phyloP scores from a whole-genome alignment of 1,139 yeast species.

The Kodamaea alishanica region DNA sequence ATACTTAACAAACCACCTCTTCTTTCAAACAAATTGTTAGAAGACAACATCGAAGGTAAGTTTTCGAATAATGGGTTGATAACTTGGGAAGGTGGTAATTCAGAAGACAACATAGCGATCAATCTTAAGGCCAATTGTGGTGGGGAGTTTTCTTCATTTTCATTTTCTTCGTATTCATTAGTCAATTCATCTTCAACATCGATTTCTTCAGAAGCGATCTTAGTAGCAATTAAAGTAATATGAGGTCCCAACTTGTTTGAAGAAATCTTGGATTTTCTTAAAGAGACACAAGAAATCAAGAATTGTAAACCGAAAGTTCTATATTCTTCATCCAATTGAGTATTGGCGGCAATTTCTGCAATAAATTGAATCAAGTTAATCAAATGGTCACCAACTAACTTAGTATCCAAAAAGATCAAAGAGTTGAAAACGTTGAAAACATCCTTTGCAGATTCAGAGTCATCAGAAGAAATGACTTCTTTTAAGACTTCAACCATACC shows the following conservation, averaged over 20 bases:
- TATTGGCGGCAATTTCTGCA: slow-evolving; percentile 70
- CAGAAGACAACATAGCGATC: slow-evolving; percentile 72
- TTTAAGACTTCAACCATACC: slow-evolving; percentile 78
- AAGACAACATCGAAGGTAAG: slow-evolving; percentile 57
- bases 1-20: slow-evolving; percentile 83
- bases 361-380: slow-evolving; percentile 67
- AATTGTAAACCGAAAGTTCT: slow-evolving; percentile 84
- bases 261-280: slow-evolving; percentile 59
- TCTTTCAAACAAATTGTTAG: slow-evolving; percentile 71
- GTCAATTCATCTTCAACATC: slow-evolving; percentile 70
- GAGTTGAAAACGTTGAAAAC: slow-evolving; percentile 85
- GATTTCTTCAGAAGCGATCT: slow-evolving; percentile 76
- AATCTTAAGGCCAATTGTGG: slow-evolving; percentile 75
- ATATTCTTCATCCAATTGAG: slow-evolving; percentile 70
- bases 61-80: slow-evolving; percentile 73
- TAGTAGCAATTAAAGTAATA: slow-evolving; percentile 68
- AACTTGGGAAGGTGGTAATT: slow-evolving; percentile 90
- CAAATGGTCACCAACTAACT: slow-evolving; percentile 74
- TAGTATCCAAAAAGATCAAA: slow-evolving; percentile 70
- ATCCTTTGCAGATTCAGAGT: slow-evolving; percentile 66
- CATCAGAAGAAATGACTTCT: slow-evolving; percentile 68
- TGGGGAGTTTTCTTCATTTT: slow-evolving; percentile 87
- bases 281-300: slow-evolving; percentile 70
- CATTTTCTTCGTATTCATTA: slow-evolving; percentile 83
- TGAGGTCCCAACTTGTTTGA: slow-evolving; percentile 75